Evolutionary conservation across 805 yeast species (phyloP).

Genomic region (Wickerhamiella australiensis): DNA sequence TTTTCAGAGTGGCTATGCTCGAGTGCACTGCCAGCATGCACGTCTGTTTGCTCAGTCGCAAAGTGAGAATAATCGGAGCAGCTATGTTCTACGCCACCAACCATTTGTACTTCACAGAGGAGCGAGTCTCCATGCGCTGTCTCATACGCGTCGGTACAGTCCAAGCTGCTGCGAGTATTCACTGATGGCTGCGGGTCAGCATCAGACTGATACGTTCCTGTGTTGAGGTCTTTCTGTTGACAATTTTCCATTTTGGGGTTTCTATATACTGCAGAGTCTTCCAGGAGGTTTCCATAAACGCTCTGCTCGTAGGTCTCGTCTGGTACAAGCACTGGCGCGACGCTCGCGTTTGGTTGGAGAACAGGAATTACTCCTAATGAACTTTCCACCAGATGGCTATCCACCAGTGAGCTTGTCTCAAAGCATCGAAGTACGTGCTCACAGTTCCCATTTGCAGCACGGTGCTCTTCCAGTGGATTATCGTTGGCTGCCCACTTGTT

Average conservation of each 20-base stretch:
- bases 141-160: not conserved
- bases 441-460: not conserved
- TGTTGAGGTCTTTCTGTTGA: no score
- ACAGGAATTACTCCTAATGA: constrained; percentile 1
- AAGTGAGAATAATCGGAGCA: no score
- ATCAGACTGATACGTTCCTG: no score
- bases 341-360: not conserved
- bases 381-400: not conserved
- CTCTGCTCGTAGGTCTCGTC: not conserved
- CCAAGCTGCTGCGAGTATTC: not conserved
- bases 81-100: no score
- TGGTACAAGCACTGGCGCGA: not conserved
- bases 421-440: not conserved
- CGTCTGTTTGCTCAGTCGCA: no score
- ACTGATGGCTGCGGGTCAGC: no score
- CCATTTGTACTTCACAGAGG: no score
- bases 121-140: not conserved
- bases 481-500: constrained; percentile 7
- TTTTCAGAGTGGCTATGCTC: no score
- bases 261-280: no score
- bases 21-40: no score
- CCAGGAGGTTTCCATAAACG: not conserved
- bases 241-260: no score
- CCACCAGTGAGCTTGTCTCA: constrained; percentile 1
- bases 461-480: constrained; percentile 6